Conservation (phyloP, 371 early-diverging fungal genomes). For the Synchytrium microbalum region DNA sequence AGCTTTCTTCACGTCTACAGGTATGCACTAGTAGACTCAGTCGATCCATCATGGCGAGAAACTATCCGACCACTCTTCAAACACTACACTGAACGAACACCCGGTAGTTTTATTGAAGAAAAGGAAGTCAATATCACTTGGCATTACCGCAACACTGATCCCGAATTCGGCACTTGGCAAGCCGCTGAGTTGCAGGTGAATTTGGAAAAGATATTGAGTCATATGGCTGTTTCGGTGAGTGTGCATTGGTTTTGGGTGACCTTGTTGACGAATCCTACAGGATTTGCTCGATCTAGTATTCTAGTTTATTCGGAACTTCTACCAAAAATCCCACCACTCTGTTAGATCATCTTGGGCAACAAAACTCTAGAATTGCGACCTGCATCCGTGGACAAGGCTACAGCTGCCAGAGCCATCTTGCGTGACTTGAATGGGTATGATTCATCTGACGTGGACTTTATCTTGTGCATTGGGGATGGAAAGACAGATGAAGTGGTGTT, state of each 20-base stretch:
- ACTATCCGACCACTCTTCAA: slow-evolving; percentile 72
- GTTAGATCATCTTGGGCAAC: slow-evolving; percentile 79
- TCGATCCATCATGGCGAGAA: slow-evolving; percentile 82
- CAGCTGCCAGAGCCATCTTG: slow-evolving; percentile 79
- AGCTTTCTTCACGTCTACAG: no score
- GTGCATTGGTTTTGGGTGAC: slow-evolving; percentile 1
- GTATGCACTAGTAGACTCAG: slow-evolving; percentile 67
- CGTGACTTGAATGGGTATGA: slow-evolving; percentile 54
- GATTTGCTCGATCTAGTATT: slow-evolving; percentile 3
- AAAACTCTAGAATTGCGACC: slow-evolving; percentile 93
- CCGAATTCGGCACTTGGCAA: slow-evolving; percentile 74
- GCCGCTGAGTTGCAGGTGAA: slow-evolving; percentile 90
- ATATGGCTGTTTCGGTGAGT: slow-evolving; percentile 81
- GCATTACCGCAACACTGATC: slow-evolving; percentile 50
- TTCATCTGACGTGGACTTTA: slow-evolving; percentile 56
- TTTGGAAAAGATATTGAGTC: slow-evolving; percentile 82
- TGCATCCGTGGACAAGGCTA: slow-evolving; percentile 80
- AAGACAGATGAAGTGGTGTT: slow-evolving; percentile 91
- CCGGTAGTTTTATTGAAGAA: slow-evolving; percentile 49
- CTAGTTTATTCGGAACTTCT: slow-evolving; percentile 3
- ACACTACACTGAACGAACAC: slow-evolving; percentile 51
- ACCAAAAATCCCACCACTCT: slow-evolving; percentile 4
- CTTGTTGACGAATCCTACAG: slow-evolving; percentile 2
- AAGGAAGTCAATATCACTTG: slow-evolving; percentile 51
- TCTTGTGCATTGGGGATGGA: slow-evolving; percentile 86